These are phyloP conservation scores for Russula ochroleuca DNA, from an alignment of 768 basidiomycete genomes.

Conservation along the genomic window DNA sequence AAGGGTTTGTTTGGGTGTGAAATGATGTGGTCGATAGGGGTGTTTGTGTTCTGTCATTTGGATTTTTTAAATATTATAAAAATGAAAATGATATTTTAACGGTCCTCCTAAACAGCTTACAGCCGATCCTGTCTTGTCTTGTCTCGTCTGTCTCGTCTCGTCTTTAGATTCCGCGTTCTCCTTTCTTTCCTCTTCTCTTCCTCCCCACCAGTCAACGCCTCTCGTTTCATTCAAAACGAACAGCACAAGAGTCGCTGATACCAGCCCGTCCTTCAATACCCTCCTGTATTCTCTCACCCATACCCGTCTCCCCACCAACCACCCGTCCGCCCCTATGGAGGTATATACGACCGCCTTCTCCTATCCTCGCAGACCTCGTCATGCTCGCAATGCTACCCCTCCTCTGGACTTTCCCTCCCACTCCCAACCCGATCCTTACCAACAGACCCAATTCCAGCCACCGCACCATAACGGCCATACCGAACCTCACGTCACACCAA, in stretches of 20 bases:
- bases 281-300: conserved; percentile 29
- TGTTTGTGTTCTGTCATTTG: background rate
- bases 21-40: conserved; percentile 9
- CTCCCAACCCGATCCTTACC: conserved; percentile 41
- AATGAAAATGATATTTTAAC: background rate
- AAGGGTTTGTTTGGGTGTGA: conserved; percentile 36
- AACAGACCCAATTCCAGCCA: conserved; percentile 38
- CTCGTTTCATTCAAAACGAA: conserved; percentile 23
- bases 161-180: conserved; percentile 18
- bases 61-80: background rate
- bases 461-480: conserved; percentile 32
- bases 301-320: conserved; percentile 24
- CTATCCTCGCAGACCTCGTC: conserved; percentile 78
- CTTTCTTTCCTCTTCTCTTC: conserved; percentile 23
- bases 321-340: conserved; percentile 60
- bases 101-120: background rate
- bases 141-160: conserved; percentile 10
- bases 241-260: conserved; percentile 25
- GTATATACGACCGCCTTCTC: conserved; percentile 94
- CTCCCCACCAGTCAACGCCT: conserved; percentile 16
- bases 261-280: conserved; percentile 27
- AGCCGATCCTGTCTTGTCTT: background rate
- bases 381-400: conserved; percentile 57
- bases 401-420: conserved; percentile 57
- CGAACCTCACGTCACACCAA: conserved; percentile 33